Base-by-base conservation (phyloP, 2,329 filamentous ascomycete genomes). In the Leptographium flavum region DNA sequence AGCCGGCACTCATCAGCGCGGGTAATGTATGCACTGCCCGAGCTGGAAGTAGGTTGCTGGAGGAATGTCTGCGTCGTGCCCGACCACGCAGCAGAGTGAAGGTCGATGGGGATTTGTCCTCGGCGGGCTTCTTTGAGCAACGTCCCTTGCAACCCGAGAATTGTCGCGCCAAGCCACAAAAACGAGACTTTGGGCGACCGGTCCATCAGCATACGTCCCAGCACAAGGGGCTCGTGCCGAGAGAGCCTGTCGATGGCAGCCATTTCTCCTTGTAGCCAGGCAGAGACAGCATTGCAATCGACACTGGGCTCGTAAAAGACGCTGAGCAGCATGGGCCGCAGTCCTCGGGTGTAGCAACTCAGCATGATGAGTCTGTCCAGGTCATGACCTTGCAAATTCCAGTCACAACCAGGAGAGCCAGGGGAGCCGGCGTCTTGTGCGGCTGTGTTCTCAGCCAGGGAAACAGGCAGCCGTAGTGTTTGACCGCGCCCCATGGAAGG, bases 1-100 rank as follows among this genome's bases (percentile, higher is more conserved):
- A 60, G 48, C 17, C 52, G 53, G 45, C 53, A 58, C 48, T 60
- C 54, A 39, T 58, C 54, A 30, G 56, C 53, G n/a, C 54, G 52
- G 27, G 50, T 42, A 23, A 58, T 42, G 25, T 45, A 17, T 43
- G 28, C 31, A 36, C 40, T 39, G 21, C 46, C 37, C 14, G 47
- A 45, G 13, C 47, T 45, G 11, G 52, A 50, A 19, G 53, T 45
- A 17, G 53, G 54, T 30, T 50, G 42, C 42, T 60, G 56, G 28
- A 59, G 47, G 36, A 59, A 57, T 7, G 55, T 52, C 46, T 56
- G 55, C 13, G 52, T 43, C 27, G 53, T 57, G 23, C 51, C 53
- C 15, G 54, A 57, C 57, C 56, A 60, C 13, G 46, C 53, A 43
- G 54, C 54, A n/a, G 54, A 52, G 42, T 51, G 47, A 23, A 59